Percentiles rank a stretch among this genome's conserved stretches.
These are phyloP conservation scores for Penicillium sp. DNA, from an alignment of 2,329 filamentous ascomycete species.

Conservation along the genomic window DNA sequence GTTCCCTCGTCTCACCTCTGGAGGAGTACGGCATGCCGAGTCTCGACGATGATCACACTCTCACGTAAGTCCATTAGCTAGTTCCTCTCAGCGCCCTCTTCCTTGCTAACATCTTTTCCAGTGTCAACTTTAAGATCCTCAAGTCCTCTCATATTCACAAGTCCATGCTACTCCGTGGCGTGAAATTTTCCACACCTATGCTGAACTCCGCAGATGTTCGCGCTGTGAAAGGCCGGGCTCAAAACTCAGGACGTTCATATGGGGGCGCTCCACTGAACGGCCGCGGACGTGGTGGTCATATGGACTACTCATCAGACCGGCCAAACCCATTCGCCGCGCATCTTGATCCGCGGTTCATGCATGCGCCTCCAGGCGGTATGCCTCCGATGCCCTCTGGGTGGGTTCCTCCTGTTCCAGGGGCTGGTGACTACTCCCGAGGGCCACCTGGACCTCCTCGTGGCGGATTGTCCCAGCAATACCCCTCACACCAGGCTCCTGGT, in stretches of 20 bases:
- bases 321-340: constrained; percentile 52
- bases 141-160: constrained; percentile 74
- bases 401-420: constrained; percentile 34
- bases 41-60: constrained; percentile 81
- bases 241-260: constrained; percentile 66
- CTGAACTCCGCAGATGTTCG: constrained; percentile 77
- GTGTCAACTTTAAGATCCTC: constrained; percentile 85
- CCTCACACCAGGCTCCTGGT: constrained; percentile 18
- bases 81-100: not conserved
- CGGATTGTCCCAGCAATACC: constrained; percentile 31
- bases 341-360: constrained; percentile 46
- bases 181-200: constrained; percentile 69
- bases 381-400: constrained; percentile 39
- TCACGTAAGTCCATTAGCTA: constrained; percentile 63
- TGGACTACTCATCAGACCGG: constrained; percentile 55
- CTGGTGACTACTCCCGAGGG: constrained; percentile 36
- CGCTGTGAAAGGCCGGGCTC: constrained; percentile 65
- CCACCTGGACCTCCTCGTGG: constrained; percentile 44
- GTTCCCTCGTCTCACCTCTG: constrained; percentile 75
- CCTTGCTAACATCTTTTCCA: constrained; percentile 46
- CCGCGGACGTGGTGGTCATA: constrained; percentile 51
- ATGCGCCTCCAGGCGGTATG: constrained; percentile 32
- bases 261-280: constrained; percentile 66
- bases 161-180: constrained; percentile 87
- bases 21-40: constrained; percentile 70